A percentile compares a stretch with the other conserved stretches of the same genome.
phyloP scores from a whole-genome alignment of 345 rosid species.

The Boechera divaricarpa region DNA sequence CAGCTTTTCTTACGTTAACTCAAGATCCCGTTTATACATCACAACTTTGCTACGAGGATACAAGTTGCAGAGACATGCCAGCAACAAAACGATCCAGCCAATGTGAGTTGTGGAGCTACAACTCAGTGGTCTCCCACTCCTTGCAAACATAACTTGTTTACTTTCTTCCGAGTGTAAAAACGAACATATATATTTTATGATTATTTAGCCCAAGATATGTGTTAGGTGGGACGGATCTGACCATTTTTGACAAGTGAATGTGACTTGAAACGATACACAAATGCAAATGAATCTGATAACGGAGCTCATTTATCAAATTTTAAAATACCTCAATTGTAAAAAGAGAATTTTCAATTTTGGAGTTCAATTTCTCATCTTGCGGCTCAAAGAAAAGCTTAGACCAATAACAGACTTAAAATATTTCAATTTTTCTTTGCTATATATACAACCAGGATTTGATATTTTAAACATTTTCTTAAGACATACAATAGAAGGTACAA shows the following conservation, averaged over 20 bases:
- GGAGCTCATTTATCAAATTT: background rate
- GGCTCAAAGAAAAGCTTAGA: background rate
- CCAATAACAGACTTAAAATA: background rate
- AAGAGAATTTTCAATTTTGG: background rate
- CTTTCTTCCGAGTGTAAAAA: background rate
- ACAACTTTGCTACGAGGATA: too few relatives aligned
- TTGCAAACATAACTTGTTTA: too few relatives aligned
- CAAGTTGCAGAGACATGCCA: too few relatives aligned
- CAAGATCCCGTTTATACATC: background rate
- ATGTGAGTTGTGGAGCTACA: background rate
- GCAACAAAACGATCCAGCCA: too few relatives aligned
- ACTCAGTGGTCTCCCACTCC: background rate
- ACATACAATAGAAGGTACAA: background rate
- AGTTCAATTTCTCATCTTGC: background rate
- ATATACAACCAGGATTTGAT: background rate
- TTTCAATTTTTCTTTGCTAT: background rate
- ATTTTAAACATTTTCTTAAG: background rate
- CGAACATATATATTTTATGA: background rate
- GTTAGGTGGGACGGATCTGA: too few relatives aligned
- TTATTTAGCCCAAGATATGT: background rate
- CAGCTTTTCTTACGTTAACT: background rate
- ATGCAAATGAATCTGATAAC: background rate
- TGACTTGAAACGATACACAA: background rate
- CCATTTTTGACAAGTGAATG: too few relatives aligned
- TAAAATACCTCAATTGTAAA: background rate